A percentile compares a stretch with the other conserved stretches of the same genome.
Conservation (phyloP, 352 stramenopile genomes). For the Pythium coloratum region DNA sequence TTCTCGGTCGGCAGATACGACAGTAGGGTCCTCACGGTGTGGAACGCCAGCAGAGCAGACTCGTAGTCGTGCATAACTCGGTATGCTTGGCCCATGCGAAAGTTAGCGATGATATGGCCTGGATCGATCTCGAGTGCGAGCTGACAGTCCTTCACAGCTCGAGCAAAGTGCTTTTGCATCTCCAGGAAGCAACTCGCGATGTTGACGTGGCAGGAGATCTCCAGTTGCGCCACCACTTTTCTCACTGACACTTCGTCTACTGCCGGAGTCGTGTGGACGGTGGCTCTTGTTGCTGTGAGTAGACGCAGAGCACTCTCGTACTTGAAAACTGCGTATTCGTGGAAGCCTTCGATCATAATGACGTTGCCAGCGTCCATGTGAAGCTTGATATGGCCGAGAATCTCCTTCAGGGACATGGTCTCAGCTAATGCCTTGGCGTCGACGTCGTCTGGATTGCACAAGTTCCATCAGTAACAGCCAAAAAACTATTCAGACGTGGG, state of each 20-base stretch:
- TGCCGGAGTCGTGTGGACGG: neutral
- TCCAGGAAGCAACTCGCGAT: constrained; percentile 61
- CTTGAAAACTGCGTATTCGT: constrained; percentile 57
- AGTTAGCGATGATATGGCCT: constrained; percentile 36
- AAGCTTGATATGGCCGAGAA: constrained; percentile 38
- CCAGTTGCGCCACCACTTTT: constrained; percentile 29
- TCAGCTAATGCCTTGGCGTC: neutral
- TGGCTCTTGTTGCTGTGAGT: neutral
- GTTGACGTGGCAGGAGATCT: constrained; percentile 53
- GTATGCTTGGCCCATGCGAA: constrained; percentile 54
- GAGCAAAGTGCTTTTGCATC: constrained; percentile 54
- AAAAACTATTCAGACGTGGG: neutral
- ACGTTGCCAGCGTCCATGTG: constrained; percentile 55
- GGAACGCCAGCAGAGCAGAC: constrained; percentile 39
- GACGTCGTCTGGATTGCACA: neutral
- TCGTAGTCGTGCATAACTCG: constrained; percentile 53
- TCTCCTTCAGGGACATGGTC: constrained; percentile 2
- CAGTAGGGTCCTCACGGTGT: constrained; percentile 3
- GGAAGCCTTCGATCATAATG: constrained; percentile 64
- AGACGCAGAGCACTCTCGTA: constrained; percentile 32
- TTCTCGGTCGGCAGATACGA: constrained; percentile 4
- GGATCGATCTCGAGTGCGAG: constrained; percentile 38
- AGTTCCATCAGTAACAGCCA: neutral
- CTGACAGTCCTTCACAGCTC: constrained; percentile 44
- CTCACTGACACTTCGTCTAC: neutral